phyloP scores from a whole-genome alignment of 306 rosid species.

The Citrullus mucosospermus region DNA sequence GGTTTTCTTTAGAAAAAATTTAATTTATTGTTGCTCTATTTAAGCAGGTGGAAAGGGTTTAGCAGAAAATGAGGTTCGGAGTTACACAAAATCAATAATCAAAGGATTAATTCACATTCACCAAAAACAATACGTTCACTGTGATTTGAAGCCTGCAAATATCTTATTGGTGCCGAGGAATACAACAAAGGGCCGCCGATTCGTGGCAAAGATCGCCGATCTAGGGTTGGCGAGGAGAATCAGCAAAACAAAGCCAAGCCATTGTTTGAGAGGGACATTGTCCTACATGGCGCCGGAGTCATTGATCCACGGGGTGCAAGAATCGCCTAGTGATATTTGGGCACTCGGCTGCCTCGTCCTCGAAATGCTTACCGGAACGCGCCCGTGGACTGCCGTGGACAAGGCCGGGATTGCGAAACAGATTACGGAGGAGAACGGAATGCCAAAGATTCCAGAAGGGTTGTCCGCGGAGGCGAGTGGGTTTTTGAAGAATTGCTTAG shows the following conservation, averaged over 20 bases:
- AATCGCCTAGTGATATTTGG: conserved; percentile 20
- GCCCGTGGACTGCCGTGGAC: background rate
- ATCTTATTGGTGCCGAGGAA: conserved; percentile 5
- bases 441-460: conserved; percentile 7
- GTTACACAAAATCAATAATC: conserved; percentile 11
- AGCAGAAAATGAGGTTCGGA: conserved; percentile 10
- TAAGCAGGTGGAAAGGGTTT: background rate
- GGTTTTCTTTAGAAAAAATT: no score
- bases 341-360: conserved; percentile 18
- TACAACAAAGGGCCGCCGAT: background rate
- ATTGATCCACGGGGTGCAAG: conserved; percentile 4
- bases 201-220: conserved; percentile 21
- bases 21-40: background rate
- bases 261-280: conserved; percentile 17
- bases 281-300: conserved; percentile 20
- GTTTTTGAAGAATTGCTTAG: conserved; percentile 19
- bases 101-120: conserved; percentile 18
- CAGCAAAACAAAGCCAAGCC: background rate
- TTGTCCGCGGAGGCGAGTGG: conserved; percentile 5
- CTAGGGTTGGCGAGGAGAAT: conserved; percentile 17
- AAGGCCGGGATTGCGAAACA: background rate
- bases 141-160: conserved; percentile 24
- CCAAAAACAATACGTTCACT: conserved; percentile 9
- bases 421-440: background rate
- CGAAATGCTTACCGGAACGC: conserved; percentile 16